Conservation (phyloP, 1,139 yeast genomes). For the Arxiozyma heterogenica region DNA sequence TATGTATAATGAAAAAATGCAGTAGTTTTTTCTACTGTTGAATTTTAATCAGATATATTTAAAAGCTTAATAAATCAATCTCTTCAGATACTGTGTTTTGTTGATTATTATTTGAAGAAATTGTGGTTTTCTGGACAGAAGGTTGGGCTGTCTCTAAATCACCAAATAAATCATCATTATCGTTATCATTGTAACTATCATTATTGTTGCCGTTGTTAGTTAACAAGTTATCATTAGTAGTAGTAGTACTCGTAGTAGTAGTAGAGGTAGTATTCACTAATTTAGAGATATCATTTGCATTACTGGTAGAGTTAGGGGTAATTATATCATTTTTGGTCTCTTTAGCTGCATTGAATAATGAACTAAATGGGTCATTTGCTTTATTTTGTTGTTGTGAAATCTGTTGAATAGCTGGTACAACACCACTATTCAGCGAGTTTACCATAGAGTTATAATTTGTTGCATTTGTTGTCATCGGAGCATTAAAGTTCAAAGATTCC, state of each 20-base stretch:
- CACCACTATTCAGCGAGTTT: slow-evolving; percentile 2
- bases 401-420: slow-evolving; percentile 31
- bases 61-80: slow-evolving; percentile 40
- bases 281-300: background rate
- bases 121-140: background rate
- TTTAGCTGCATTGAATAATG: slow-evolving; percentile 67
- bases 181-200: no score
- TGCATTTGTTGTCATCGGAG: slow-evolving; percentile 10
- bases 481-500: slow-evolving; percentile 5
- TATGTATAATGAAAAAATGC: no score
- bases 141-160: slow-evolving; percentile 23
- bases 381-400: slow-evolving; percentile 14
- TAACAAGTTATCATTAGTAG: slow-evolving; percentile 4
- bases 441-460: slow-evolving; percentile 3
- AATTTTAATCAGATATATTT: slow-evolving; percentile 2
- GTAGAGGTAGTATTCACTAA: no score
- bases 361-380: slow-evolving; percentile 70
- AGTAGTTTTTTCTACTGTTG: background rate
- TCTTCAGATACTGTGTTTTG: slow-evolving; percentile 25
- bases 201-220: slow-evolving; percentile 16
- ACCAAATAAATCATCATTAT: slow-evolving; percentile 27
- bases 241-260: slow-evolving; percentile 4
- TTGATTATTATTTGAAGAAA: slow-evolving; percentile 4
- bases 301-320: background rate
- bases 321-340: slow-evolving; percentile 22